phyloP scores from a whole-genome alignment of 1,284 basidiomycete genomes.

The Trametes versicolor region DNA sequence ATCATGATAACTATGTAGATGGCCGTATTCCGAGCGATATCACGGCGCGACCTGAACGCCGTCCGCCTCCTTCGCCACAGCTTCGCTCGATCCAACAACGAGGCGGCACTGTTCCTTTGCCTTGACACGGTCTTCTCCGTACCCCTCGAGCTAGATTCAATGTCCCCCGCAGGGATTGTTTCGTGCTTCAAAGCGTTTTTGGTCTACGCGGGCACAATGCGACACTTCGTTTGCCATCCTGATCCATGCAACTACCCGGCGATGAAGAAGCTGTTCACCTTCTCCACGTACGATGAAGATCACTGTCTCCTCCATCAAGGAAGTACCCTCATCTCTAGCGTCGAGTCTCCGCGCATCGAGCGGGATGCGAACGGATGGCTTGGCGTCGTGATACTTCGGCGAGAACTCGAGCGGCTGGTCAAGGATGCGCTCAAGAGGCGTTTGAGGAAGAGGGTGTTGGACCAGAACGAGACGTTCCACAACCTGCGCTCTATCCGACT shows the following conservation, averaged over 20 bases:
- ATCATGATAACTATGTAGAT: constrained; percentile 28
- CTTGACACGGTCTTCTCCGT: constrained; percentile 50
- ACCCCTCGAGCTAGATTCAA: constrained; percentile 34
- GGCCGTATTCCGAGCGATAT: constrained; percentile 54
- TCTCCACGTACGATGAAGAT: constrained; percentile 41
- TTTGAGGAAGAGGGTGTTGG: constrained; percentile 44
- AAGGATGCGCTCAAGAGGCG: constrained; percentile 39
- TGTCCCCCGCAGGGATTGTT: constrained; percentile 39
- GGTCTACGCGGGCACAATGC: constrained; percentile 49
- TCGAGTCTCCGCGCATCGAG: not conserved
- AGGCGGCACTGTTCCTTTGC: constrained; percentile 50
- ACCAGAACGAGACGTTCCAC: constrained; percentile 49
- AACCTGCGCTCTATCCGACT: constrained; percentile 47
- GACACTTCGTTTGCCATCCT: constrained; percentile 39
- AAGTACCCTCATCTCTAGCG: constrained; percentile 34
- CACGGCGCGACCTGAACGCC: constrained; percentile 30
- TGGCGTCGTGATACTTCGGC: constrained; percentile 22
- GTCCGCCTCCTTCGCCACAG: constrained; percentile 44
- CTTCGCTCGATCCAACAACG: constrained; percentile 41
- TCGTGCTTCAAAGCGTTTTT: constrained; percentile 48
- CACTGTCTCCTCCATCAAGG: constrained; percentile 39
- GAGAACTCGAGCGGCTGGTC: constrained; percentile 34
- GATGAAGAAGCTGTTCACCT: constrained; percentile 51
- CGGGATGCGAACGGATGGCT: constrained; percentile 6
- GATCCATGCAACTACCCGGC: constrained; percentile 41